Evolutionary conservation across 345 rosid species (phyloP).

Genomic region (Salix arbutifolia): DNA sequence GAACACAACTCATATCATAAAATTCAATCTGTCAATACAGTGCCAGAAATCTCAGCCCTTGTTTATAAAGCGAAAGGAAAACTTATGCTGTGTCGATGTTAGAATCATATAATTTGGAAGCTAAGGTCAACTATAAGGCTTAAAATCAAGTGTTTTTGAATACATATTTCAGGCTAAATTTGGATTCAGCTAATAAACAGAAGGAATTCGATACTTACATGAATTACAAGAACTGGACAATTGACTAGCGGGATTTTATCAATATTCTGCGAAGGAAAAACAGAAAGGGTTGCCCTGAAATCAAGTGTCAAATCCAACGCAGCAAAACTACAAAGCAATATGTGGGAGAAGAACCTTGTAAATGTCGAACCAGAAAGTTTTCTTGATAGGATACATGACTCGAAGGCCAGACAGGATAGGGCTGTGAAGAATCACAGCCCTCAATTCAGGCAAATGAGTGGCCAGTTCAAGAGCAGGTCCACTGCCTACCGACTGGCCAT

Average conservation of each 20-base stretch:
- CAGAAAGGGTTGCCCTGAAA: background rate
- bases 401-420: slow-evolving; percentile 83
- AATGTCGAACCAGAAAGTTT: slow-evolving; percentile 80
- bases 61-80: background rate
- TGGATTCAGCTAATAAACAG: background rate
- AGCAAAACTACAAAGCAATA: background rate
- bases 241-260: slow-evolving; percentile 67
- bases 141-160: background rate
- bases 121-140: background rate
- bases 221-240: slow-evolving; percentile 90
- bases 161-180: background rate
- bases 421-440: slow-evolving; percentile 82
- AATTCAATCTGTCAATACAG: background rate
- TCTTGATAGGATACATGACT: slow-evolving; percentile 74
- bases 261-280: slow-evolving; percentile 51
- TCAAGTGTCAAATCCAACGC: background rate
- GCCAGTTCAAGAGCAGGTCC: slow-evolving; percentile 86
- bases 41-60: background rate
- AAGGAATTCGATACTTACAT: slow-evolving; percentile 41
- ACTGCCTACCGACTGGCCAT: slow-evolving; percentile 88
- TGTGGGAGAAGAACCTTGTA: slow-evolving; percentile 49
- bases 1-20: background rate
- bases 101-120: background rate
- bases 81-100: background rate
- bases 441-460: slow-evolving; percentile 47